Percentiles rank a stretch among this genome's conserved stretches.
Conservation (phyloP, 192 early-diverging fungal species). For the Fimicolochytrium jonesii region DNA sequence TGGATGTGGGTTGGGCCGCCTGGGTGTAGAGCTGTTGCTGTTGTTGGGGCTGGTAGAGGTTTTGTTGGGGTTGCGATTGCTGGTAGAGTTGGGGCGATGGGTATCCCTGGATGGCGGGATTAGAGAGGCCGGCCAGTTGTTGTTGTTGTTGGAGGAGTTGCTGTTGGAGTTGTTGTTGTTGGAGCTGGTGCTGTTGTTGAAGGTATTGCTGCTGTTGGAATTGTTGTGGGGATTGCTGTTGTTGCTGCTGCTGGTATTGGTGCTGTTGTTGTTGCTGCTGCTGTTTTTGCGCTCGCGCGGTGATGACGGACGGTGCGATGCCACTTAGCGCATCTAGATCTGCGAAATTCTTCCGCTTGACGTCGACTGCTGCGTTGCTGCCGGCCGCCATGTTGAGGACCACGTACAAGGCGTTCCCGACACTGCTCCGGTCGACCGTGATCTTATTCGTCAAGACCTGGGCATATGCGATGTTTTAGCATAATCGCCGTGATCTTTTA, state of each 20-base stretch:
- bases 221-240: conserved; percentile 10
- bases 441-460: conserved; percentile 50
- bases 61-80: conserved; percentile 7
- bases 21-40: conserved; percentile 26
- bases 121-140: conserved; percentile 23
- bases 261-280: conserved; percentile 5
- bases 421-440: conserved; percentile 46
- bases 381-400: conserved; percentile 47
- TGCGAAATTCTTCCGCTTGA: conserved; percentile 46
- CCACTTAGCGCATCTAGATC: conserved; percentile 29
- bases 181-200: conserved; percentile 42
- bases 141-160: conserved; percentile 23
- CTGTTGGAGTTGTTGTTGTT: conserved; percentile 35
- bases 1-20: conserved; percentile 4
- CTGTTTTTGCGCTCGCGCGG: conserved; percentile 14
- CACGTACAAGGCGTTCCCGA: conserved; percentile 54
- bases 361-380: conserved; percentile 24
- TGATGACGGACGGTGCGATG: conserved; percentile 18
- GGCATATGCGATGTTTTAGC: too few species aligned
- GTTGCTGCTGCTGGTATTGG: not conserved
- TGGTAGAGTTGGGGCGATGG: too few species aligned
- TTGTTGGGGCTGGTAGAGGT: conserved; percentile 24
- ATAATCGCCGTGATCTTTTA: too few species aligned
- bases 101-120: too few species aligned
- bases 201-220: conserved; percentile 39